phyloP scores from a whole-genome alignment of 108 stramenopile genomes.

The Fragilariopsis cylindrus region DNA sequence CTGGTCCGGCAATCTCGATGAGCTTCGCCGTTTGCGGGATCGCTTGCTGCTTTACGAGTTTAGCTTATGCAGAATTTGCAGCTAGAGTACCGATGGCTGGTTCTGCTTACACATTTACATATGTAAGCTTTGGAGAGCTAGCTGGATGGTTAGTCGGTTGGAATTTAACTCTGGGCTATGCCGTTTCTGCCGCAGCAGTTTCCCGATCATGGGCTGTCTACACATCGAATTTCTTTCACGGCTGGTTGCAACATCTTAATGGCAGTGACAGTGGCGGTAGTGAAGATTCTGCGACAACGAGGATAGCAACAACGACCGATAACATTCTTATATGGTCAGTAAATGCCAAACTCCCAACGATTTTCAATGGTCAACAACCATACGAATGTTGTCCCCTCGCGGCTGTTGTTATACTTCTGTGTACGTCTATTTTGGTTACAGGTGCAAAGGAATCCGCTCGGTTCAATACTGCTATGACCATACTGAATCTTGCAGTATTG shows the following conservation, averaged over 20 bases:
- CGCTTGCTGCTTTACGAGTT: conserved; percentile 53
- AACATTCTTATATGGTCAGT: conserved; percentile 14
- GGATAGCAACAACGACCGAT: not conserved
- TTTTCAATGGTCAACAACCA: conserved; percentile 17
- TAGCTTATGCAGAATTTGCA: conserved; percentile 62
- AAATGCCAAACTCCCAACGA: conserved; percentile 5
- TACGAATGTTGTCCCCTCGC: conserved; percentile 48
- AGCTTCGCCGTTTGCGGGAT: conserved; percentile 50
- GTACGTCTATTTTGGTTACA: conserved; percentile 43
- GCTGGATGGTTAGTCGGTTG: conserved; percentile 60
- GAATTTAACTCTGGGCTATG: conserved; percentile 68
- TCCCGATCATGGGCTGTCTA: conserved; percentile 62
- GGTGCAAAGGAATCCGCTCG: conserved; percentile 56
- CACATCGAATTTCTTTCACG: conserved; percentile 34
- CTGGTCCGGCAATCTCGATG: conserved; percentile 53
- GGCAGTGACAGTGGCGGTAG: not conserved
- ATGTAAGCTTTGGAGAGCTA: conserved; percentile 57
- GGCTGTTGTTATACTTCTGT: conserved; percentile 44
- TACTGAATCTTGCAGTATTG: conserved; percentile 46
- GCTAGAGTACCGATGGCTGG: conserved; percentile 55
- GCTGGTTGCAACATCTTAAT: conserved; percentile 4
- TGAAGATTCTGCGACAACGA: not conserved
- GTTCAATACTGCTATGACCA: conserved; percentile 59
- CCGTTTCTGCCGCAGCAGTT: conserved; percentile 50
- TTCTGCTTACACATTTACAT: conserved; percentile 60